Conservation (phyloP, 345 rosid species). For the Angophora floribunda region DNA sequence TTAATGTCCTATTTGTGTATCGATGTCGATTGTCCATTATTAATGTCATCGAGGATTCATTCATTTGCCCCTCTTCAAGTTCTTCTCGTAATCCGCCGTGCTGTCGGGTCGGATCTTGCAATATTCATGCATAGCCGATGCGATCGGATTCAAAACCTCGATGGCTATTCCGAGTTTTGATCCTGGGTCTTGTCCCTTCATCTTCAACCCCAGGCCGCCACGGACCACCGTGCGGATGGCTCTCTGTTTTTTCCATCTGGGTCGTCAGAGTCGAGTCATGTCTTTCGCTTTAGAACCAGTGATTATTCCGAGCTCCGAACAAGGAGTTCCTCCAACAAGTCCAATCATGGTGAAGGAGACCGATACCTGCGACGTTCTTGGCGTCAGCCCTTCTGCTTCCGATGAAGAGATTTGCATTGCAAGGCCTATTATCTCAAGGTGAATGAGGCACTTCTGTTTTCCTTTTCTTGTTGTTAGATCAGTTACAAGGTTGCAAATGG, state of each 20-base stretch:
- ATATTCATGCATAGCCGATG: background rate
- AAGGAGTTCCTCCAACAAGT: too few species aligned
- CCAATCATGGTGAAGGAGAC: too few species aligned
- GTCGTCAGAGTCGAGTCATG: too few species aligned
- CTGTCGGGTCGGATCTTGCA: background rate
- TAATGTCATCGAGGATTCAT: too few species aligned
- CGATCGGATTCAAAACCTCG: background rate
- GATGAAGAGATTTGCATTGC: too few species aligned
- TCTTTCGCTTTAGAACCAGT: too few species aligned
- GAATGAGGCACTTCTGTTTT: too few species aligned
- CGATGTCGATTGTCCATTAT: background rate
- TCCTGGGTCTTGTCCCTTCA: background rate
- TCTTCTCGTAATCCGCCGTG: background rate
- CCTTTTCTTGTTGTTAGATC: too few species aligned
- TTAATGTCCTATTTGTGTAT: background rate
- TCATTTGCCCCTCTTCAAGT: background rate
- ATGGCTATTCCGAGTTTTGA: background rate
- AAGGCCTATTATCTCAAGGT: too few species aligned
- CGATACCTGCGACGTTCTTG: too few species aligned
- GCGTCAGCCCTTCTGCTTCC: too few species aligned
- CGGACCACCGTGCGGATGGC: background rate
- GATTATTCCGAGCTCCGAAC: too few species aligned
- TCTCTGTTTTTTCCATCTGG: background rate
- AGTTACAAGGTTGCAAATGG: background rate
- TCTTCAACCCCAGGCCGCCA: background rate